Percentiles rank a stretch among this genome's conserved stretches.
Evolutionary conservation across 495 filamentous ascomycete species (phyloP).

Genomic region (Massariosphaeria phaeospora): DNA sequence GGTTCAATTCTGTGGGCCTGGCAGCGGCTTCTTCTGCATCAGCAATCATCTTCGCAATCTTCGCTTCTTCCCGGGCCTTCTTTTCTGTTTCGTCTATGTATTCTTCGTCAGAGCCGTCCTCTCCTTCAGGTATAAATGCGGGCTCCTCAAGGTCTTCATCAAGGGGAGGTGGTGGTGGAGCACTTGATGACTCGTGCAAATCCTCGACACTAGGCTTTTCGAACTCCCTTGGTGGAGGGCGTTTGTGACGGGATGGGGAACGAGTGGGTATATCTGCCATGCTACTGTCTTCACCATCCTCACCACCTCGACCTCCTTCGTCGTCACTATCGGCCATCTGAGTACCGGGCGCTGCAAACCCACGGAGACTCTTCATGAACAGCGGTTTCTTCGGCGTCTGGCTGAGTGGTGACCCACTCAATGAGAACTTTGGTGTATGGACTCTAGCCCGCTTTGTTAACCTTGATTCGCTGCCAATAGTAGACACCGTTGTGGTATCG

Average conservation of each 20-base stretch:
- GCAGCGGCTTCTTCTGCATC: constrained; percentile 57
- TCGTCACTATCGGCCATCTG: constrained; percentile 38
- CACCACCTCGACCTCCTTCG: constrained; percentile 24
- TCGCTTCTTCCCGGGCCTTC: constrained; percentile 61
- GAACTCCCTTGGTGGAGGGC: neutral
- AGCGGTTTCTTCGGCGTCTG: constrained; percentile 40
- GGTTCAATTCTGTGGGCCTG: constrained; percentile 50
- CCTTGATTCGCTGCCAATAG: constrained; percentile 49
- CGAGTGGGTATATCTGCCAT: constrained; percentile 4
- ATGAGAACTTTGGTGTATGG: constrained; percentile 31
- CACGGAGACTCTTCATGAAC: constrained; percentile 63
- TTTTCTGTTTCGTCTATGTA: constrained; percentile 59
- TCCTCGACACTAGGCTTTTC: neutral
- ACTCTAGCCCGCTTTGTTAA: constrained; percentile 40
- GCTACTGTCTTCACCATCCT: constrained; percentile 19
- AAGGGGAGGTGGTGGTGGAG: neutral
- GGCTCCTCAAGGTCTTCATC: constrained; percentile 1
- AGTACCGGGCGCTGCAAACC: constrained; percentile 69
- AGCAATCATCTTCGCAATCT: constrained; percentile 57
- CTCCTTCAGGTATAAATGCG: neutral
- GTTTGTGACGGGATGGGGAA: constrained; percentile 9
- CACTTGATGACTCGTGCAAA: neutral
- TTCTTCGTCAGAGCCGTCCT: constrained; percentile 42
- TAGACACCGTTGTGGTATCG: constrained; percentile 63
- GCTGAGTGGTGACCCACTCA: constrained; percentile 20